Evolutionary conservation across 352 stramenopile species (phyloP).

Genomic region (Phytophthora pisi): DNA sequence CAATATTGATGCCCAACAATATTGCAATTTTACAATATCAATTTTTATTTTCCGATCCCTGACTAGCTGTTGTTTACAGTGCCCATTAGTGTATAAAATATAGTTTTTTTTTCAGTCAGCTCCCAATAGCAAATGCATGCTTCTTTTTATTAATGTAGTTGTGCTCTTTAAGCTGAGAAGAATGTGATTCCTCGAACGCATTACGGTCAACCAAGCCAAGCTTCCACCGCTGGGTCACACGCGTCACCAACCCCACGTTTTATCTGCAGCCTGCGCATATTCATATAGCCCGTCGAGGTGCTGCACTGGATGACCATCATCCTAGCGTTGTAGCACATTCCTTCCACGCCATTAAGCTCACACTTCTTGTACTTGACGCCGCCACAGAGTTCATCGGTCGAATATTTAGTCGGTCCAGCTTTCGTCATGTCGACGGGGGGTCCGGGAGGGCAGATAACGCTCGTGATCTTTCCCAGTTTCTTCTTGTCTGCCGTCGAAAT

Average conservation of each 20-base stretch:
- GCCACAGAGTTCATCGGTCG: conserved; percentile 30
- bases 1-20: no score
- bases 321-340: conserved; percentile 37
- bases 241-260: conserved; percentile 12
- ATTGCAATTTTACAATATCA: no score
- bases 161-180: neutral
- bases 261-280: conserved; percentile 33
- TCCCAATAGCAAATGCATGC: no score
- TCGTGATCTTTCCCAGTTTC: conserved; percentile 2
- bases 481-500: conserved; percentile 18
- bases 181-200: neutral
- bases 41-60: no score
- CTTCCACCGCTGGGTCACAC: conserved; percentile 30
- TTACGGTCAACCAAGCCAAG: conserved; percentile 31
- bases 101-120: no score
- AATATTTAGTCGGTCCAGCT: conserved; percentile 26
- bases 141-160: no score
- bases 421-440: conserved; percentile 11
- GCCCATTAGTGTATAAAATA: no score
- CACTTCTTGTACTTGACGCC: conserved; percentile 38
- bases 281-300: conserved; percentile 11
- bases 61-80: no score
- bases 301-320: conserved; percentile 32
- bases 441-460: conserved; percentile 13
- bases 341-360: conserved; percentile 10